These are phyloP conservation scores for Diaporthe caulivora DNA, from an alignment of 2,329 filamentous ascomycete genomes.

Conservation along the genomic window DNA sequence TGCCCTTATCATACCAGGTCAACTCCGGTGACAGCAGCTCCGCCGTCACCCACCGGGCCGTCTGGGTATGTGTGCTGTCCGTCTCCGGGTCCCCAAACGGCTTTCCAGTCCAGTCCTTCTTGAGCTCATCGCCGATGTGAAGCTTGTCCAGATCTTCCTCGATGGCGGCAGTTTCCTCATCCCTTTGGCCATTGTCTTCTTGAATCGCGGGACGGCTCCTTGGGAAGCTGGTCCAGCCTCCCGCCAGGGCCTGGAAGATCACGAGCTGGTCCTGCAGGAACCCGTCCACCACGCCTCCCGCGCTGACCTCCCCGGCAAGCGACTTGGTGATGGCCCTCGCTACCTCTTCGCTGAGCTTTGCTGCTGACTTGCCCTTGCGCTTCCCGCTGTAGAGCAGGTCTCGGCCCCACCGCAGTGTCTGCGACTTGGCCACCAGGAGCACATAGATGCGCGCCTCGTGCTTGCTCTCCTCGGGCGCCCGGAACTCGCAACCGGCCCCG, in stretches of 20 bases:
- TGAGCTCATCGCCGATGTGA: conserved; percentile 47
- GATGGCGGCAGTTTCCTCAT: background rate
- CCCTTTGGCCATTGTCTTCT: conserved; percentile 1
- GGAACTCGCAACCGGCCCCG: conserved; percentile 57
- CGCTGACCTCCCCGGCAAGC: conserved; percentile 58
- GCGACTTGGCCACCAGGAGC: conserved; percentile 67
- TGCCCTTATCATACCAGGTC: conserved; percentile 65
- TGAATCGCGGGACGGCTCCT: conserved; percentile 35
- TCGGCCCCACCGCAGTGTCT: conserved; percentile 60
- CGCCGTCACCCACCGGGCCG: conserved; percentile 70
- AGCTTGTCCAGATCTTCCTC: conserved; percentile 45
- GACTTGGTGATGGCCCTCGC: conserved; percentile 59
- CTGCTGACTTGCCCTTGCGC: conserved; percentile 41
- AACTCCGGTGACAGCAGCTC: conserved; percentile 60
- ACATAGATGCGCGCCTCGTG: conserved; percentile 66
- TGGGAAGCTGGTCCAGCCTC: conserved; percentile 63
- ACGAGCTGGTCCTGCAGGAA: conserved; percentile 73
- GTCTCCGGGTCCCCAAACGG: conserved; percentile 62
- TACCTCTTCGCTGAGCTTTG: conserved; percentile 52
- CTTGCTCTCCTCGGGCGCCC: conserved; percentile 63
- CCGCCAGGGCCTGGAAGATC: conserved; percentile 69
- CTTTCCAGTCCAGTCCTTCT: conserved; percentile 58
- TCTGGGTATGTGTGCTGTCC: conserved; percentile 68
- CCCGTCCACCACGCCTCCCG: conserved; percentile 64
- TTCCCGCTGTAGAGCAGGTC: conserved; percentile 55